These are phyloP conservation scores for Macrolepiota fuliginosa DNA, from an alignment of 768 basidiomycete species.

Conservation along the genomic window DNA sequence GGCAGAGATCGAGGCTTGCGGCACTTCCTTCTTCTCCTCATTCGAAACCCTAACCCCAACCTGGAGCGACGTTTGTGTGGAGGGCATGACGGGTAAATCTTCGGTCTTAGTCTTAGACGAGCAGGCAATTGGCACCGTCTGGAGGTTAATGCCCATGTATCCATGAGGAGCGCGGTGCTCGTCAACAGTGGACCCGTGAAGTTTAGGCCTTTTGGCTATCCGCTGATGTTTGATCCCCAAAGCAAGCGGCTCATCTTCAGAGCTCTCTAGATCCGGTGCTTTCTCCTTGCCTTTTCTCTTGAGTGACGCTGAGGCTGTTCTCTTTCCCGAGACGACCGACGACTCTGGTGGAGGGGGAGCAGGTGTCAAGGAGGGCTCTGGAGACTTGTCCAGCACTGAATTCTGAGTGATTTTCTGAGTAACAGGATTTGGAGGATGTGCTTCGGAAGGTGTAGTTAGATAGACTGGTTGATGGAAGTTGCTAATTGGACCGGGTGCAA, in stretches of 20 bases:
- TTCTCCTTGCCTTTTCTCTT: constrained; percentile 5
- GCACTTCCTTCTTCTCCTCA: background rate
- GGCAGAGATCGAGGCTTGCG: background rate
- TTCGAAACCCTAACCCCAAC: background rate
- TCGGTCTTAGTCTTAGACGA: constrained; percentile 1
- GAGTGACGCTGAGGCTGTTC: background rate
- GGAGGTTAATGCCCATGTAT: background rate
- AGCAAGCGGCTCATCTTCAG: background rate
- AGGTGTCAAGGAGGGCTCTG: background rate
- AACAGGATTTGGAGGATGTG: background rate
- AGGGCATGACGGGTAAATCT: background rate
- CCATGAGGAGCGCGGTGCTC: too few species aligned
- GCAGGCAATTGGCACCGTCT: background rate
- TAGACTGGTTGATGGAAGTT: background rate
- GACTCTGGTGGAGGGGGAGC: background rate
- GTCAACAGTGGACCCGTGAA: background rate
- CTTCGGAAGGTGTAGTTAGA: background rate
- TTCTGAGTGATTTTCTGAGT: background rate
- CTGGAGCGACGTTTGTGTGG: background rate
- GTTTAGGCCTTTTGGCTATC: background rate
- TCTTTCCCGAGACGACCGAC: background rate
- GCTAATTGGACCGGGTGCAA: background rate
- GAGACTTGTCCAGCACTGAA: background rate
- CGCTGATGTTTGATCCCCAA: background rate
- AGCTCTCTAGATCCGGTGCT: background rate